Base-by-base conservation (phyloP, 2,329 filamentous ascomycete genomes). In the Fusarium protoensiforme region DNA sequence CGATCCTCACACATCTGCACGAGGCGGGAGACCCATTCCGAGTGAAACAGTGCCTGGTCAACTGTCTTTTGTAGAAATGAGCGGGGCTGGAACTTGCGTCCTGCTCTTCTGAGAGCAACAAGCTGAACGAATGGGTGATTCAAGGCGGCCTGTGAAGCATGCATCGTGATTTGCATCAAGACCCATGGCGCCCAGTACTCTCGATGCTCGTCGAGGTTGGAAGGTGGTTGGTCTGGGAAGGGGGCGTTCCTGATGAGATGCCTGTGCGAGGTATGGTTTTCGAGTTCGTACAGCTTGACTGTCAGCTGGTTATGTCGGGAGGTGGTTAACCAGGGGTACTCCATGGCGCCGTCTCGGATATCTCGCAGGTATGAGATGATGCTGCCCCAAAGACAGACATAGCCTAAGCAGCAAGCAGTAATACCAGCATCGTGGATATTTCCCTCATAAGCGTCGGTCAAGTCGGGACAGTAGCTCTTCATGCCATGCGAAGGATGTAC, bases 111-210 rank as follows among this genome's bases (percentile, higher is more conserved):
- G 13, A 74, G 75, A 1, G 72, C 75, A 0, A 77, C 75, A 1
- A 77, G 75, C 10, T 77, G 75, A 2, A 77, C 72, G 9, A 77
- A 77, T 0, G 75, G 75, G 2, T 77, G 77, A 5, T 77, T 76
- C 1, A 77, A 43, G 0, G 74, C 65, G 0, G 73, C 75, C 10
- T 76, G 74, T 0, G 75, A 61, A 4, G 73, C 73, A 13, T 77
- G 75, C 46, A 76, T 74, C n/a, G 73, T 60, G 1, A 77, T 70
- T n/a, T 77, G 73, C 27, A 76, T 74, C 0, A 67, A 29, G 0
- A 77, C 51, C 75, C 75, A 77, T 0, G 75, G 72, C 0, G 65
- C 71, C 75, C 73, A 77, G 9, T 77, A 77, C 43, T 77, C 75
- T 36, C 75, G 64, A 5, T 74, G 38, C 2, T 51, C 39, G 8